Conservation (phyloP, 2,329 filamentous ascomycete genomes). For the Seiridium unicorne region DNA sequence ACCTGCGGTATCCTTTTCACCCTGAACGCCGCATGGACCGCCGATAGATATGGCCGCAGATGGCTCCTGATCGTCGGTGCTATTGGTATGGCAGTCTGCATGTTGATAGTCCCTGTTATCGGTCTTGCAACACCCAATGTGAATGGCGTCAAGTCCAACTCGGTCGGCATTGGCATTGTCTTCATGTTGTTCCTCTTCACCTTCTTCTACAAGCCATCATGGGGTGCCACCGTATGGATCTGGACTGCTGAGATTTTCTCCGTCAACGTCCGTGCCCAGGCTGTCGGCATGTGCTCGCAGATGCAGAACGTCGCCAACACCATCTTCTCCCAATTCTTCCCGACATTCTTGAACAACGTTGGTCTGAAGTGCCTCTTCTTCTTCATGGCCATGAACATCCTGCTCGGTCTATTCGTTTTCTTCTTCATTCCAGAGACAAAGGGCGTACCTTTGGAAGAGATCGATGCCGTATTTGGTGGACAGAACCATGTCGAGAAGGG, state of each 20-base stretch:
- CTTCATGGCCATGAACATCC: constrained; percentile 42
- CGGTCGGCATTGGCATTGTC: constrained; percentile 67
- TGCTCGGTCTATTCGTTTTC: constrained; percentile 47
- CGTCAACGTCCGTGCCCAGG: constrained; percentile 71
- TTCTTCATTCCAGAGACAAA: constrained; percentile 54
- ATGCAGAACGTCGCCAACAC: constrained; percentile 65
- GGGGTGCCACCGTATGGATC: constrained; percentile 70
- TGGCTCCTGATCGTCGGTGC: constrained; percentile 69
- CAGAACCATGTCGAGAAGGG: constrained; percentile 55
- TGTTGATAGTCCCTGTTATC: constrained; percentile 59
- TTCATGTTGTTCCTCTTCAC: constrained; percentile 67
- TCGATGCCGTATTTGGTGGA: constrained; percentile 55
- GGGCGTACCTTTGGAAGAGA: constrained; percentile 50
- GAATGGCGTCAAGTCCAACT: constrained; percentile 51
- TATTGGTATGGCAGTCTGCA: constrained; percentile 67
- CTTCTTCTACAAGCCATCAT: constrained; percentile 68
- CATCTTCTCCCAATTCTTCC: constrained; percentile 70
- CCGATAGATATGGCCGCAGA: constrained; percentile 69
- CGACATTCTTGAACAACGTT: constrained; percentile 59
- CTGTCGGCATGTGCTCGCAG: constrained; percentile 64
- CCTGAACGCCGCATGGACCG: constrained; percentile 70
- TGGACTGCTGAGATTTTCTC: constrained; percentile 69
- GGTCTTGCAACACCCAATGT: constrained; percentile 51
- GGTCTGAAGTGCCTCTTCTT: constrained; percentile 43
- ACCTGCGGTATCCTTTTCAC: constrained; percentile 73